phyloP scores from a whole-genome alignment of 1,284 basidiomycete genomes.

The Naganishia cerealis region DNA sequence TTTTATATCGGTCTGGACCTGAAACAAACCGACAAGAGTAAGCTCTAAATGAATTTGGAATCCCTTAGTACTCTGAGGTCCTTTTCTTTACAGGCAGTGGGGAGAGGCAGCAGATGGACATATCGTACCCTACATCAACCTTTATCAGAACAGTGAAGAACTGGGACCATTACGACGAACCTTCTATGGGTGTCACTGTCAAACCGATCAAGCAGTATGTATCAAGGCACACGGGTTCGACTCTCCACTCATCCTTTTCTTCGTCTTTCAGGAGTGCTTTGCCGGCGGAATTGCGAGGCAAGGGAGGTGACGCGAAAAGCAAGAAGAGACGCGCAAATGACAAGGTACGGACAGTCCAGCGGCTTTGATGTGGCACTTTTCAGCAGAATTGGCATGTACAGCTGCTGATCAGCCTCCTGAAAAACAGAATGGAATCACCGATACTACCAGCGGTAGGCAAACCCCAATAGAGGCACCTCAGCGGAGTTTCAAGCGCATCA shows the following conservation, averaged over 20 bases:
- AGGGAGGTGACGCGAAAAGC: conserved; percentile 20
- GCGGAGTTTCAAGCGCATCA: conserved; percentile 32
- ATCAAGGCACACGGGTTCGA: background rate
- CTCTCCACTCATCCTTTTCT: background rate
- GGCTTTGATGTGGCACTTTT: background rate
- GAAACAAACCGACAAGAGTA: conserved; percentile 79
- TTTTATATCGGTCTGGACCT: conserved; percentile 96
- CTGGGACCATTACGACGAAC: conserved; percentile 94
- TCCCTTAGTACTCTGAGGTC: conserved; percentile 31
- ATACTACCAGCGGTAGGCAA: conserved; percentile 22
- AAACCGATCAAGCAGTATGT: conserved; percentile 87
- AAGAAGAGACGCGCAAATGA: conserved; percentile 30
- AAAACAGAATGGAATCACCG: conserved; percentile 27
- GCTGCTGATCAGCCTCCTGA: background rate
- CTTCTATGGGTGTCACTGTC: conserved; percentile 90
- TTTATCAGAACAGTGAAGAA: conserved; percentile 92
- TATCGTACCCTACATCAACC: conserved; percentile 93
- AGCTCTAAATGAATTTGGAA: conserved; percentile 42
- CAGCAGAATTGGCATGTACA: background rate
- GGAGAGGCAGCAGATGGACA: conserved; percentile 73
- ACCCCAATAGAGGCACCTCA: conserved; percentile 26
- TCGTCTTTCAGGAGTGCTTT: conserved; percentile 4
- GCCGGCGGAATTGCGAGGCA: conserved; percentile 11
- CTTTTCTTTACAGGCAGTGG: conserved; percentile 41
- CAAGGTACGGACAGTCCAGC: conserved; percentile 12